phyloP scores from a whole-genome alignment of 2,329 filamentous ascomycete species.

The Decorospora gaudefroyi region DNA sequence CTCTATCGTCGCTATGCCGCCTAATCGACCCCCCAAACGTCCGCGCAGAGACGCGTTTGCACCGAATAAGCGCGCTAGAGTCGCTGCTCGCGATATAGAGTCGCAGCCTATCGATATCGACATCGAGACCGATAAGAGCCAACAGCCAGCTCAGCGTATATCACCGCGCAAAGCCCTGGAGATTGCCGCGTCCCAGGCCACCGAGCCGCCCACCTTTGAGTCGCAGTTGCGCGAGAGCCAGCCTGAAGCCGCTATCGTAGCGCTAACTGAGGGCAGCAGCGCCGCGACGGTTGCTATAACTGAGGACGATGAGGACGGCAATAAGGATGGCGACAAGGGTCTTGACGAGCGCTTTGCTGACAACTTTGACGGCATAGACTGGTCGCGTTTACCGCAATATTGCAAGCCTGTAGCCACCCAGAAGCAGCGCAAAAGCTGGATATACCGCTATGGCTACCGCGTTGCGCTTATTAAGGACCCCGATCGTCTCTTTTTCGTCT shows the following conservation, averaged over 20 bases:
- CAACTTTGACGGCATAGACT: conserved; percentile 2
- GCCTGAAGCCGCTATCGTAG: conserved; percentile 1
- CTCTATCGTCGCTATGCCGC: not conserved
- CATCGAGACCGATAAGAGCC: too few species aligned
- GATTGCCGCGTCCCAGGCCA: conserved; percentile 2
- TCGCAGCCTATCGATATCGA: conserved; percentile 3
- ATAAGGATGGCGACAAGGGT: not conserved
- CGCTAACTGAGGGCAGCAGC: conserved; percentile 1
- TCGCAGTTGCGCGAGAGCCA: conserved; percentile 1
- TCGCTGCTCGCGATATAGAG: not conserved
- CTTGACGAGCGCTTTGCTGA: not conserved
- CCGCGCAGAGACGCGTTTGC: not conserved
- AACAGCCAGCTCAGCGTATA: conserved; percentile 1
- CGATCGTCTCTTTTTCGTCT: not conserved
- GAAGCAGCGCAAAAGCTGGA: conserved; percentile 7
- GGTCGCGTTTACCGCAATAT: conserved; percentile 2
- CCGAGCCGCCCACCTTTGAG: conserved; percentile 2
- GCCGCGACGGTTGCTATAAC: not conserved
- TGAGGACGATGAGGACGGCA: not conserved
- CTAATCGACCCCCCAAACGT: conserved; percentile 1
- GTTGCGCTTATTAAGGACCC: not conserved
- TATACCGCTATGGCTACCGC: conserved; percentile 4
- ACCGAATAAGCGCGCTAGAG: conserved; percentile 3
- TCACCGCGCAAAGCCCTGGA: too few species aligned
- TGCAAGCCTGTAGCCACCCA: not conserved